These are phyloP conservation scores for Oryza glaberrima DNA, from an alignment of 176 grass and related monocot species.

Conservation along the genomic window DNA sequence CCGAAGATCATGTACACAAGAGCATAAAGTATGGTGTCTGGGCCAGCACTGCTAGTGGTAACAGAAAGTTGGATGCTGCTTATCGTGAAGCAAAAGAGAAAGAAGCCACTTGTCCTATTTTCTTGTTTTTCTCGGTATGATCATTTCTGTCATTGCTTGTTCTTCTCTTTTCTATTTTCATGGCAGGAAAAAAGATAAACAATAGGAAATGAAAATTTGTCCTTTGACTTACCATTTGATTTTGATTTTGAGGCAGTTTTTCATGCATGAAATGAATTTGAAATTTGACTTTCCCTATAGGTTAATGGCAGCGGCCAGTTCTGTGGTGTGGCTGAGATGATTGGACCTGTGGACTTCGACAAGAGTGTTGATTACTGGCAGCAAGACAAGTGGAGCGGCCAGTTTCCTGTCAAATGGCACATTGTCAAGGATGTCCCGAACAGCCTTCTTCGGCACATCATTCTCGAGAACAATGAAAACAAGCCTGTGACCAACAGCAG, in stretches of 20 bases:
- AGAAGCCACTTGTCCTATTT: slow-evolving; percentile 31
- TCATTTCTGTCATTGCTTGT: not conserved
- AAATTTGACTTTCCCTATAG: slow-evolving; percentile 26
- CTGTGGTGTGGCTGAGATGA: slow-evolving; percentile 75
- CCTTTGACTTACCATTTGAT: not conserved
- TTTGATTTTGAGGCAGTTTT: not conserved
- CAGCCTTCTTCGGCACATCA: slow-evolving; percentile 59
- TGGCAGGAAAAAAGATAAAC: not conserved
- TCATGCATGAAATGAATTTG: not conserved
- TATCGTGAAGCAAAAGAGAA: slow-evolving; percentile 37
- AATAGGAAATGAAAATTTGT: not conserved
- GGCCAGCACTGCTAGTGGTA: slow-evolving; percentile 49
- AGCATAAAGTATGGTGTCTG: slow-evolving; percentile 60
- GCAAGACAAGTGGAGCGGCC: slow-evolving; percentile 64
- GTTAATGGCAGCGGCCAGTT: slow-evolving; percentile 68
- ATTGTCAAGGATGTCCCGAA: slow-evolving; percentile 75
- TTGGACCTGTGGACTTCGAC: slow-evolving; percentile 64
- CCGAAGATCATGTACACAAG: slow-evolving; percentile 51
- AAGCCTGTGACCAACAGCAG: slow-evolving; percentile 74
- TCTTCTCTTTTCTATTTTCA: not conserved
- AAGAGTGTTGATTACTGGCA: slow-evolving; percentile 72
- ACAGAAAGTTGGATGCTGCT: slow-evolving; percentile 51
- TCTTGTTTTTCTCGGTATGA: slow-evolving; percentile 59
- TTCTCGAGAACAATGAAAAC: slow-evolving; percentile 65
- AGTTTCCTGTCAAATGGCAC: slow-evolving; percentile 79